Base-by-base conservation (phyloP, 2,329 filamentous ascomycete genomes). In the Penicillium sp. region DNA sequence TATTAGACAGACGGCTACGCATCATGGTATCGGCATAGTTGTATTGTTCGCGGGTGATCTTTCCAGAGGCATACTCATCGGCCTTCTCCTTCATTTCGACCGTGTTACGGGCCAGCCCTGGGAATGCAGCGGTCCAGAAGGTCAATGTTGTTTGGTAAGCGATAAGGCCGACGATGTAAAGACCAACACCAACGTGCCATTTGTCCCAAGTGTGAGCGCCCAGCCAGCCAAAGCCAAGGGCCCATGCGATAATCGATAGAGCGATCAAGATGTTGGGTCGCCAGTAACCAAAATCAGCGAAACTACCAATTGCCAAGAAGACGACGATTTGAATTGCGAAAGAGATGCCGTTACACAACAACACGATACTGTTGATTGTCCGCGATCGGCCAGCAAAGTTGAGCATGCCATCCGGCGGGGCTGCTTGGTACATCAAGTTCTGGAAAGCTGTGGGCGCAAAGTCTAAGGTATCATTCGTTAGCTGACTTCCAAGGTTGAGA, bases 51-150 rank as follows among this genome's bases (percentile, higher is more conserved):
- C 82, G 77, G 1, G 77, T 78, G 42, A 89, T 85, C 1, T 73
- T 73, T 3, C 84, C 80, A 2, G 75, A 71, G 22, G 75, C 75
- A 49, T 78, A 81, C n/a, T 77, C 73, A 31, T 77, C 73, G 5
- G 82, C 81, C 51, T 78, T 79, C 2, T 72, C 68, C 25, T 82
- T 74, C 65, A 85, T 72, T 23, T 80, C 74, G 1, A 68, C 64
- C 1, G 81, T 82, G 60, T 85, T 84, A 6, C 82, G 70, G 4
- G 83, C 82, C 7, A 86, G 71, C 0, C 81, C 77, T 3, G 83
- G 82, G 54, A 85, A 85, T 0, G 86, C 85, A 0, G 86, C 85
- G 0, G 85, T 87, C 84, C 85, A 89, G 68, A 88, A 89, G 0
- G 86, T 88, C 47, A 88, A 74, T 0, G 84, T 86, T 2, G 86